A percentile compares a stretch with the other conserved stretches of the same genome.
Conservation (phyloP, 106 monocot genomes). For the Triglochin maritima region DNA sequence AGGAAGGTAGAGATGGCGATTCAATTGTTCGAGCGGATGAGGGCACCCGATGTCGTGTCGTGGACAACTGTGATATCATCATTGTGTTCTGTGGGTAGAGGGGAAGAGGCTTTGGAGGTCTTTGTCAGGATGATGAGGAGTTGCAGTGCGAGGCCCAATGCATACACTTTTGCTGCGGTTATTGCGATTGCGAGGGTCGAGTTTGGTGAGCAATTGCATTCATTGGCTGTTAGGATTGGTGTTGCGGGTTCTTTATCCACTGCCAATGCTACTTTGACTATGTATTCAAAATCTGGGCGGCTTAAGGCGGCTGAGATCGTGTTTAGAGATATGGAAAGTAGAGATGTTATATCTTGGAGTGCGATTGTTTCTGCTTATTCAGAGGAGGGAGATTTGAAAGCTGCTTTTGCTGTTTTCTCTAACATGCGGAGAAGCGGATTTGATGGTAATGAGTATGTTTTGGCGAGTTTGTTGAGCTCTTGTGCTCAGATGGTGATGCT, state of each 20-base stretch:
- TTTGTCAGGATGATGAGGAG: conserved; percentile 32
- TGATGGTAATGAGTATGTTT: conserved; percentile 39
- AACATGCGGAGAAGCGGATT: conserved; percentile 32
- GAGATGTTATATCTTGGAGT: conserved; percentile 72
- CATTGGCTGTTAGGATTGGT: conserved; percentile 16
- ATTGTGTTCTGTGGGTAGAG: conserved; percentile 37
- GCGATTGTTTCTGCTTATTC: conserved; percentile 56
- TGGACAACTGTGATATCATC: conserved; percentile 69
- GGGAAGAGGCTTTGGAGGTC: conserved; percentile 31
- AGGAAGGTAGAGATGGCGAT: conserved; percentile 16
- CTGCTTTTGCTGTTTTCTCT: conserved; percentile 34
- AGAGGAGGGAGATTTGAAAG: conserved; percentile 31
- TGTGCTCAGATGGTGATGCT: conserved; percentile 47
- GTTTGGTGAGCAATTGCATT: conserved; percentile 68
- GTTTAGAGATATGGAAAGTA: conserved; percentile 33
- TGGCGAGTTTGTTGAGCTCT: conserved; percentile 57
- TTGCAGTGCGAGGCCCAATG: conserved; percentile 38
- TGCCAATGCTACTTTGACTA: conserved; percentile 53
- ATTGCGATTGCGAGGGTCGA: conserved; percentile 26
- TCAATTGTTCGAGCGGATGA: conserved; percentile 32
- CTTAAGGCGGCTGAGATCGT: conserved; percentile 25
- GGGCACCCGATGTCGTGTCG: conserved; percentile 41
- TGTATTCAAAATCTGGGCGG: conserved; percentile 43
- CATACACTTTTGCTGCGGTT: conserved; percentile 51
- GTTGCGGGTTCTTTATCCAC: conserved; percentile 28